Conservation (phyloP, 192 early-diverging fungal species). For the Podila epicladia region DNA sequence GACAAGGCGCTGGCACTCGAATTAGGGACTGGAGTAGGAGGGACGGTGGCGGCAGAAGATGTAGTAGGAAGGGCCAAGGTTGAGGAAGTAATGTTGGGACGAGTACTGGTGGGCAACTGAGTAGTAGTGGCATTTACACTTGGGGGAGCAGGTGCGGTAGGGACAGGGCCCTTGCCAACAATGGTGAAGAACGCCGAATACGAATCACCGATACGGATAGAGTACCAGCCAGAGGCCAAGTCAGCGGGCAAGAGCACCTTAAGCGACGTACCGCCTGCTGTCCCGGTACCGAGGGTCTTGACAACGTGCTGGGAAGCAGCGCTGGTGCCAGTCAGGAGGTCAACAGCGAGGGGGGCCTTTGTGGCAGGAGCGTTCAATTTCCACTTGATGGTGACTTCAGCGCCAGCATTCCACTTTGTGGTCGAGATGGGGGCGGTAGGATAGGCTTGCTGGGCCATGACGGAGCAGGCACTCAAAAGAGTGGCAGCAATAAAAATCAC, state of each 20-base stretch:
- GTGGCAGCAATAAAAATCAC: constrained; percentile 14
- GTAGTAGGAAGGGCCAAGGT: not conserved
- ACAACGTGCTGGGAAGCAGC: constrained; percentile 24
- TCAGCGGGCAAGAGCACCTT: constrained; percentile 15
- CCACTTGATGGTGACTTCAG: constrained; percentile 18
- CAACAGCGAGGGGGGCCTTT: constrained; percentile 8
- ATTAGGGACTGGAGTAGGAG: not conserved
- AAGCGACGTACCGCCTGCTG: constrained; percentile 15
- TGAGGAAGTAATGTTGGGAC: not conserved
- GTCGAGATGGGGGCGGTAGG: constrained; percentile 23
- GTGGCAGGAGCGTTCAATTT: constrained; percentile 9
- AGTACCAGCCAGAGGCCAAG: constrained; percentile 34
- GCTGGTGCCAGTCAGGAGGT: constrained; percentile 28
- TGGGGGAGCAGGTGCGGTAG: constrained; percentile 13
- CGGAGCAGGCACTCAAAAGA: constrained; percentile 13
- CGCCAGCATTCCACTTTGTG: constrained; percentile 23
- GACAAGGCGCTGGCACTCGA: constrained; percentile 4
- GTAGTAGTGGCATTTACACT: not conserved
- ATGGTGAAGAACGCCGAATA: constrained; percentile 32
- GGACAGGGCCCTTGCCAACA: constrained; percentile 15
- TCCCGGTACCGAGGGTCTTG: constrained; percentile 2
- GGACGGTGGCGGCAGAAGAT: not conserved
- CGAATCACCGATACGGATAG: constrained; percentile 33
- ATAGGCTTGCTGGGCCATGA: constrained; percentile 43
- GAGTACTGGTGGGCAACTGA: not conserved